Conservation (phyloP, 2,329 filamentous ascomycete species). For the Bimuria novae-zelandiae region DNA sequence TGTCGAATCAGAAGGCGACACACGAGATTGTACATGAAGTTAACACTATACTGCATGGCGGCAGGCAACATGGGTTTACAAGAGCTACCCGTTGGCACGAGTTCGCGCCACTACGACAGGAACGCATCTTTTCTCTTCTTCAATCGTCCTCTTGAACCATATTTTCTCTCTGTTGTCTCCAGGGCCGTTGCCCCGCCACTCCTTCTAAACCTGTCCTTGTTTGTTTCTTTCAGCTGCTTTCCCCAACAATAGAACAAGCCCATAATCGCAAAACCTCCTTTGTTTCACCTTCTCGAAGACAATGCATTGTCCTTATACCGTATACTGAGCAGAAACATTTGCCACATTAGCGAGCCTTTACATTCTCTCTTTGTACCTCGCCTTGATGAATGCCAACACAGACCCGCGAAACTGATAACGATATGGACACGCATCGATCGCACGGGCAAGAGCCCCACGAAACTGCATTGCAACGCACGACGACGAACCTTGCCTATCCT, state of each 20-base stretch:
- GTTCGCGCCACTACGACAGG: constrained; percentile 31
- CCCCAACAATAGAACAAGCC: constrained; percentile 27
- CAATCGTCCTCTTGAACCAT: too few relatives aligned
- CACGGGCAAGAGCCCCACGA: constrained; percentile 22
- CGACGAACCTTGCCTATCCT: constrained; percentile 15
- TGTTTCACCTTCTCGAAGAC: constrained; percentile 39
- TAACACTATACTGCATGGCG: constrained; percentile 35
- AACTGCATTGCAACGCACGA: constrained; percentile 15
- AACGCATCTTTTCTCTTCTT: constrained; percentile 22
- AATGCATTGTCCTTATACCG: constrained; percentile 28
- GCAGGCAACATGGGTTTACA: constrained; percentile 27
- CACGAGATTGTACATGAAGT: constrained; percentile 23
- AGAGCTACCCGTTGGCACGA: constrained; percentile 27
- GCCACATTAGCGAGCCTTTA: constrained; percentile 6
- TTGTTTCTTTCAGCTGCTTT: constrained; percentile 21
- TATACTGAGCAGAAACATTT: constrained; percentile 4
- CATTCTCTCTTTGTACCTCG: constrained; percentile 13
- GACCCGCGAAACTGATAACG: background rate
- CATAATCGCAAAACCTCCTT: constrained; percentile 32
- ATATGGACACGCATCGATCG: constrained; percentile 25
- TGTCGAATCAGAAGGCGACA: constrained; percentile 30
- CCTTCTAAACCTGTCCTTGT: constrained; percentile 17
- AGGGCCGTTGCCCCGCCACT: background rate
- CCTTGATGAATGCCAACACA: background rate
- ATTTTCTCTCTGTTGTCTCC: too few relatives aligned